Base-by-base conservation (phyloP, 108 stramenopile species). In the Cyclotella sp. region DNA sequence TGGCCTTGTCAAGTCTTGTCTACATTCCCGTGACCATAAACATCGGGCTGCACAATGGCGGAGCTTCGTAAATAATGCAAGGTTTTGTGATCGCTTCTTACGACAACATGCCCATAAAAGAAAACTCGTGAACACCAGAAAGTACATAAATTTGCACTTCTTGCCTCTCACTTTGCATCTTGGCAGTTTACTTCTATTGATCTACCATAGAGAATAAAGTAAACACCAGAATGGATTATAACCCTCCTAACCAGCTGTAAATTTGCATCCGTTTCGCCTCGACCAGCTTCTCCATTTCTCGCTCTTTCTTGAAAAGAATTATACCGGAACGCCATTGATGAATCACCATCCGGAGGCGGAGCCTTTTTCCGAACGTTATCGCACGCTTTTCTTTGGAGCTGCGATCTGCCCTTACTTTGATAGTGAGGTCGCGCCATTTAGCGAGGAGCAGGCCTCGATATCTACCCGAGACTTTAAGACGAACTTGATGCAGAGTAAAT, bases 191-290 rank as follows among this genome's bases (percentile, higher is more conserved):
- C 13, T 45, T 46, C 8, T 30, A 19, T n/a, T 26, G 15, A 46
- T 9, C 16, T 7, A 9, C 8, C 44, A 44, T n/a, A 9, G 10
- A 49, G 7, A 24, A 24, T 28, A 3, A 8, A 18, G 0, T 11
- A 34, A 9, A 57, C 52, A 13, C 0, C 16, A 39, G 7, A 29
- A 55, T 1, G 58, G 3, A 52, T 16, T 34, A 68, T 51, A 28
- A 40, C 30, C 60, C 68, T 52, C 57, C 61, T 30, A 78, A 46
- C 77, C 77, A 78, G 21, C 49, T 21, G 55, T 64, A 64, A 24
- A 78, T 53, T 46, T 70, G 46, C 18, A 11, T 59, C 59, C 62
- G 53, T 42, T 82, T 82, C 26, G 53, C 70, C 44, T 57, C 58
- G 13, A 82, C 41, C 27, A 82, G 43, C 16, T 26, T 26, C 2